These are phyloP conservation scores for thale cress (Arabidopsis thaliana) DNA, from an alignment of 345 rosid species.

Conservation along the genomic window TAIR10.1 NC_003071.7:11521501-11522000, in stretches of 20 bases:
- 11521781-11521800: neutral
- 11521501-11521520: slow-evolving; percentile 98
- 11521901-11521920: neutral
- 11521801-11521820: neutral
- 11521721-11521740: neutral
- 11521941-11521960: neutral
- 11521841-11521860: neutral
- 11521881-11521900: slow-evolving; percentile 1
- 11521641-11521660: neutral
- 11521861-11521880: slow-evolving; percentile 13
- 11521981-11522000: too few relatives aligned
- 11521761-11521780: neutral
- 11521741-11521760: slow-evolving; percentile 10
- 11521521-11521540: slow-evolving; percentile 94
- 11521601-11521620: neutral
- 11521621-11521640: slow-evolving; percentile 11
- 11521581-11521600: neutral
- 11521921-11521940: neutral
- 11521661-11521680: slow-evolving; percentile 1
- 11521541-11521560: slow-evolving; percentile 18
- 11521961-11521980: neutral
- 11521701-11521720: neutral
- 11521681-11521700: neutral
- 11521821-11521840: neutral
- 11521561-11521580: slow-evolving; percentile 16